Evolutionary conservation across 805 yeast genomes (phyloP), one percentile per base, ranked within the genome.

Genomic region (Candida namnaoensis): DNA sequence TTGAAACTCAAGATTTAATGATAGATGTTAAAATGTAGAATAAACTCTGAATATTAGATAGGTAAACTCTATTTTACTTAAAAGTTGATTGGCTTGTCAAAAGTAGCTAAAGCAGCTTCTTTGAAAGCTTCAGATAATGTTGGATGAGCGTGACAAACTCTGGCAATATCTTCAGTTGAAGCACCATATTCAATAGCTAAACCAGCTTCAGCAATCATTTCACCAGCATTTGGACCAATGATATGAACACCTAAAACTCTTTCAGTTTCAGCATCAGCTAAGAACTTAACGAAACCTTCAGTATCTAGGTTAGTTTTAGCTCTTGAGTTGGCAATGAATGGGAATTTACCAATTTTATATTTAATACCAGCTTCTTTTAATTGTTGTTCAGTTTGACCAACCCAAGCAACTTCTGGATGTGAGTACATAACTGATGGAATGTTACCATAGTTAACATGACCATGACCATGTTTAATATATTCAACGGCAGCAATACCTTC

Each of bases 401-500:
- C 96, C 99, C 99, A 93, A 41, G 98, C 98, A 54, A 93, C 96
- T 74, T 93, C 99, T 50, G 99, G 99, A 70, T 88, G 96, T 39
- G 98, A 82, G 76, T 93, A 93, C 99, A 93, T 93, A 52, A 93
- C 99, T 32, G 96, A 80, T 51, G 99, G 99, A 55, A 93, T 93
- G 72, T 86, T 95, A 56, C 82, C 95, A 70, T 93, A 93, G 80
- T 93, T 93, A 53, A 93, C 98, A 65, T 93, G 99, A 46, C 99
- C 99, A 62, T 84, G 85, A 51, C 98, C 99, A 53, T 68, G 68
- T 74, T 88, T 88, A 65, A 93, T 78, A 73, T 79, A 86, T 72
- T 93, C 99, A 51, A 76, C 98, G 52, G 96, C 98, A 44, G 99
- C 99, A 54, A 93, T 82, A 69, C 96, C 99, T 75, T 93, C 99